These are phyloP conservation scores for Pichia phayaonensis DNA, from an alignment of 805 yeast genomes.

Conservation along the genomic window DNA sequence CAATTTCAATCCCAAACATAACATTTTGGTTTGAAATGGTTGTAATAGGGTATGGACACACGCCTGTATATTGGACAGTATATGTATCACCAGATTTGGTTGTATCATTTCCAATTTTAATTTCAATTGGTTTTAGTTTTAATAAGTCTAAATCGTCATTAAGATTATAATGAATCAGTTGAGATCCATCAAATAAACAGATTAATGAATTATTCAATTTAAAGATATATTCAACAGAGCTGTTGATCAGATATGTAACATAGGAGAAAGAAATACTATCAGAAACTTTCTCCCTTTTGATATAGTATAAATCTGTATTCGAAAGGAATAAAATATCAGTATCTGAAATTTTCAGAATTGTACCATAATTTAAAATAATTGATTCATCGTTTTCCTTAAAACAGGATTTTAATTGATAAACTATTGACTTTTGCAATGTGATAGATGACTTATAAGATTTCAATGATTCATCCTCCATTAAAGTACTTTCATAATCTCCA, in stretches of 20 bases:
- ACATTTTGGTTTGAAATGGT: slow-evolving; percentile 40
- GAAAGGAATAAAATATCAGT: slow-evolving; percentile 26
- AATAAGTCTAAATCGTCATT: slow-evolving; percentile 17
- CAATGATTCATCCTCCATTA: slow-evolving; percentile 1
- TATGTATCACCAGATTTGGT: neutral
- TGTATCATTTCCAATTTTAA: slow-evolving; percentile 28
- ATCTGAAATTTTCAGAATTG: slow-evolving; percentile 21
- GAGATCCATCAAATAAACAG: slow-evolving; percentile 29
- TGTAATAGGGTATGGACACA: slow-evolving; percentile 43
- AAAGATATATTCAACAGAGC: slow-evolving; percentile 26
- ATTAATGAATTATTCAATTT: slow-evolving; percentile 22
- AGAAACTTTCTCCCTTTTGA: slow-evolving; percentile 15
- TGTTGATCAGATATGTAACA: slow-evolving; percentile 19
- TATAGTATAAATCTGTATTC: slow-evolving; percentile 23
- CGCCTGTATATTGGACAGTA: slow-evolving; percentile 23
- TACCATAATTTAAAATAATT: slow-evolving; percentile 19
- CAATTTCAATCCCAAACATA: slow-evolving; percentile 43
- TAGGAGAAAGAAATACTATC: slow-evolving; percentile 14
- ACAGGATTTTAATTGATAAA: slow-evolving; percentile 24
- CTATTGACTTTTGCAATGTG: slow-evolving; percentile 17
- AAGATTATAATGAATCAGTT: slow-evolving; percentile 26
- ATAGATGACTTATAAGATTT: slow-evolving; percentile 5
- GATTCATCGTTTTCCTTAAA: slow-evolving; percentile 19
- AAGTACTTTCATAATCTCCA: slow-evolving; percentile 1
- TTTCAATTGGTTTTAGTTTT: slow-evolving; percentile 22